Base-by-base conservation (phyloP, 495 filamentous ascomycete species). In the Tetracladium setigerum region DNA sequence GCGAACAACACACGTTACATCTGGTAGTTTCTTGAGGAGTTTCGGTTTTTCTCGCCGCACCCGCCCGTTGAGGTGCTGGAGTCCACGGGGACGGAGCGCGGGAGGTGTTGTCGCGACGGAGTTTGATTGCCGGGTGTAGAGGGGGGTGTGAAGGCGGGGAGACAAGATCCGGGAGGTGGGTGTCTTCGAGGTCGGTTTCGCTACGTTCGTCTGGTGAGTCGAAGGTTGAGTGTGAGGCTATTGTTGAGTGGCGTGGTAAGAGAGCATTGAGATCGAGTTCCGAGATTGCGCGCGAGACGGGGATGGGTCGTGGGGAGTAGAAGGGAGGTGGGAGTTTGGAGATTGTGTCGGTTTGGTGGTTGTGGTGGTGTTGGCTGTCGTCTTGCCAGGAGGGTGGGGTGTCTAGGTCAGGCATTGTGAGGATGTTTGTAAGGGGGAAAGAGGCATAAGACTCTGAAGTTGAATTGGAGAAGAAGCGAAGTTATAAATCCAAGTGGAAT, bases 141-240 rank as follows among this genome's bases (percentile, higher is more conserved):
- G n/a, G 86, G 86, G 5, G 87, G 87, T 16, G 87, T 90, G 63
- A 90, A 88, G 37, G 80, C 79, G 0, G 87, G 35, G 81, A 86
- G 18, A 92, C 66, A 27, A 88, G 70, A 7, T 65, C 68, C 1
- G 76, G 77, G 7, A 76, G 52, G 22, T 27, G 22, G 3, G 22
- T 27, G 3, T 27, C 22, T 27, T 67, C 61, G 38, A 71, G 62
- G 22, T 69, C 68, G 12, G 57, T 37, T 53, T 58, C 56, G 47
- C 56, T 42, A 30, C 49, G 53, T 22, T 47, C 54, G 31, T 58
- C 38, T 8, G 22, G 19, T 32, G 39, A 33, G 24, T 7, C 9
- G 31, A 41, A 40, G n/a, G n/a, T n/a, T n/a, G n/a, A n/a, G 19
- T 49, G 35, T 16, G 47, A 31, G 19, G 32, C 12, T 2, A 44